Evolutionary conservation across 2,329 filamentous ascomycete species (phyloP).

Genomic region (Leptosphaerulina australis): DNA sequence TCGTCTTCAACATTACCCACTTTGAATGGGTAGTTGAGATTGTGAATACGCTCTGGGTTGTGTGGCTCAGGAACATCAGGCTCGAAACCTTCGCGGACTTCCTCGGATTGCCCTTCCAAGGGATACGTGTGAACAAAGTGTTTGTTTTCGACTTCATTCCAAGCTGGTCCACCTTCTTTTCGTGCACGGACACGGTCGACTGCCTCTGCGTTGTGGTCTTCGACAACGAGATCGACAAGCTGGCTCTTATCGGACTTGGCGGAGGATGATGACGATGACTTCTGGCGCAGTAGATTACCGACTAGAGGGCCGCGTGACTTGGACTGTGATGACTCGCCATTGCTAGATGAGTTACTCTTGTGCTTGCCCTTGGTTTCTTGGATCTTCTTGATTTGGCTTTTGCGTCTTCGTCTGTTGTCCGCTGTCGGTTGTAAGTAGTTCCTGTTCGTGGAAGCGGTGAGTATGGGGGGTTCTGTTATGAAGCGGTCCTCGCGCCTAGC

Average conservation of each 20-base stretch:
- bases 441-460: constrained; percentile 63
- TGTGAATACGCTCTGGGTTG: constrained; percentile 53
- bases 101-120: constrained; percentile 55
- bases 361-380: constrained; percentile 54
- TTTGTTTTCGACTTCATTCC: constrained; percentile 62
- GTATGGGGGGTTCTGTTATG: constrained; percentile 56
- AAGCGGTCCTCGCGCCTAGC: constrained; percentile 73
- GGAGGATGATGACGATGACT: constrained; percentile 56
- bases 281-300: constrained; percentile 51
- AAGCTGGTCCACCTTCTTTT: constrained; percentile 66
- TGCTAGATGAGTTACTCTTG: constrained; percentile 47
- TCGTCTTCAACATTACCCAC: constrained; percentile 49
- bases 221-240: constrained; percentile 70
- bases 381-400: constrained; percentile 55
- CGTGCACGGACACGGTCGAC: constrained; percentile 66
- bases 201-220: constrained; percentile 67
- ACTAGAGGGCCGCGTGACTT: constrained; percentile 44
- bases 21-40: constrained; percentile 52
- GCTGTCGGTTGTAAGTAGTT: constrained; percentile 60
- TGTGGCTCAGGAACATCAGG: constrained; percentile 54
- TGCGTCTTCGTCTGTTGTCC: constrained; percentile 54
- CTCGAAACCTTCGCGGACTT: constrained; percentile 62
- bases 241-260: constrained; percentile 64
- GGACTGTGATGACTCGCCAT: constrained; percentile 42
- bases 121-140: constrained; percentile 61